phyloP scores from a whole-genome alignment of 164 flowering plant genomes.

The Vitis labrusca region DNA sequence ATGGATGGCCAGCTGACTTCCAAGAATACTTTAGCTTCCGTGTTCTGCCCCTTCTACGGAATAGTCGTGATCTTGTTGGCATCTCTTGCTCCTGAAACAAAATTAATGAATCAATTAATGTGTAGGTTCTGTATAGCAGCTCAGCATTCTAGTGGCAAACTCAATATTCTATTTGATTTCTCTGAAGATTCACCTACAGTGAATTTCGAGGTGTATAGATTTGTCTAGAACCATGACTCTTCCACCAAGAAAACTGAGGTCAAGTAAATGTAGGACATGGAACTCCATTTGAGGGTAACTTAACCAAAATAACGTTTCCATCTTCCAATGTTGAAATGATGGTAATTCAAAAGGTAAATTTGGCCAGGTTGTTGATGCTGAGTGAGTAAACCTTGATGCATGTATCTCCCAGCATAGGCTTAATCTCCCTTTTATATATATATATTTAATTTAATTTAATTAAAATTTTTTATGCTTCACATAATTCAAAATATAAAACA shows the following conservation, averaged over 20 bases:
- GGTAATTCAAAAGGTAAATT: neutral
- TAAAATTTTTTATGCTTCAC: neutral
- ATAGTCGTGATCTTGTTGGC: constrained; percentile 56
- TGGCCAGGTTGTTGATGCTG: neutral
- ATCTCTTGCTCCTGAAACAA: constrained; percentile 57
- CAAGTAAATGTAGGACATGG: neutral
- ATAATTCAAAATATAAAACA: neutral
- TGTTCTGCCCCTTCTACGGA: constrained; percentile 82
- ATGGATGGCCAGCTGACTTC: constrained; percentile 91
- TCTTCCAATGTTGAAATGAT: neutral
- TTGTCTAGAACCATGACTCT: neutral
- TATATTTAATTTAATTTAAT: too few relatives aligned
- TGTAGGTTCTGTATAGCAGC: neutral
- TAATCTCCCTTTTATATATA: neutral
- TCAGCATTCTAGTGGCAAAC: neutral
- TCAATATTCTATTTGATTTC: too few relatives aligned
- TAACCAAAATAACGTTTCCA: neutral
- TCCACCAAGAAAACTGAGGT: neutral
- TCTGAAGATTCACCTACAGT: too few relatives aligned
- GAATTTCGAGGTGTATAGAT: neutral
- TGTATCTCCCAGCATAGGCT: neutral
- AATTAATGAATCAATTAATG: neutral
- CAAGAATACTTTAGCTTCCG: constrained; percentile 83
- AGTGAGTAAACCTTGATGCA: neutral
- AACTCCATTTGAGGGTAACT: neutral